Conservation (phyloP, 768 basidiomycete genomes). For the Infundibulicybe gibba region DNA sequence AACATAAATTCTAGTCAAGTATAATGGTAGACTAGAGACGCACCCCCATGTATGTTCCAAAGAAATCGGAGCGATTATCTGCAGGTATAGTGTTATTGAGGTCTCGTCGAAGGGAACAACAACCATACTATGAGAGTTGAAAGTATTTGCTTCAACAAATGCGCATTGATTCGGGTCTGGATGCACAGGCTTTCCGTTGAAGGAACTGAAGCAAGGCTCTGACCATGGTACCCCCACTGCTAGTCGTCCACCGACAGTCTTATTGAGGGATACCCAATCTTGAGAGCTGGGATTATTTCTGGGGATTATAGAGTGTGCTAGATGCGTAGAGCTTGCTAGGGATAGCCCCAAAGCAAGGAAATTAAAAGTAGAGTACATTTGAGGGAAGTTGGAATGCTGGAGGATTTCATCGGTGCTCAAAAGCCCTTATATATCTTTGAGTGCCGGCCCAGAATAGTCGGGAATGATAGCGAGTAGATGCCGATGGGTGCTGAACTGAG, state of each 20-base stretch:
- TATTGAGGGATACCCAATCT: slow-evolving; percentile 15
- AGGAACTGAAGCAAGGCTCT: slow-evolving; percentile 13
- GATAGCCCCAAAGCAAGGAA: no score
- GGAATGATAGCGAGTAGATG: no score
- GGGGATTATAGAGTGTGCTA: no score
- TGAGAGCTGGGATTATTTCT: no score
- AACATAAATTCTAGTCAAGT: neutral
- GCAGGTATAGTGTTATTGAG: slow-evolving; percentile 2
- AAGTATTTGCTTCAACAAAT: neutral
- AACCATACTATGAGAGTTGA: neutral
- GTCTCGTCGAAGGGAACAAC: slow-evolving; percentile 1
- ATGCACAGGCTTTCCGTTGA: no score
- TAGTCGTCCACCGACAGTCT: slow-evolving; percentile 8
- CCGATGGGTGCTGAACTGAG: no score
- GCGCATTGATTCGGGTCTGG: neutral
- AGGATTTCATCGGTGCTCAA: no score
- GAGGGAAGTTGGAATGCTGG: no score
- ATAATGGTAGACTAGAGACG: neutral
- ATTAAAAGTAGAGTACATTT: no score
- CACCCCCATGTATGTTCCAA: neutral
- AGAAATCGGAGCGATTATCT: slow-evolving; percentile 8
- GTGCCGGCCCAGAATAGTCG: no score
- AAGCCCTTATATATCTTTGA: no score
- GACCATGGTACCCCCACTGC: slow-evolving; percentile 16
- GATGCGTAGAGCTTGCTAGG: no score